phyloP scores from a whole-genome alignment of 164 flowering plant genomes.

The Liriodendron chinense region DNA sequence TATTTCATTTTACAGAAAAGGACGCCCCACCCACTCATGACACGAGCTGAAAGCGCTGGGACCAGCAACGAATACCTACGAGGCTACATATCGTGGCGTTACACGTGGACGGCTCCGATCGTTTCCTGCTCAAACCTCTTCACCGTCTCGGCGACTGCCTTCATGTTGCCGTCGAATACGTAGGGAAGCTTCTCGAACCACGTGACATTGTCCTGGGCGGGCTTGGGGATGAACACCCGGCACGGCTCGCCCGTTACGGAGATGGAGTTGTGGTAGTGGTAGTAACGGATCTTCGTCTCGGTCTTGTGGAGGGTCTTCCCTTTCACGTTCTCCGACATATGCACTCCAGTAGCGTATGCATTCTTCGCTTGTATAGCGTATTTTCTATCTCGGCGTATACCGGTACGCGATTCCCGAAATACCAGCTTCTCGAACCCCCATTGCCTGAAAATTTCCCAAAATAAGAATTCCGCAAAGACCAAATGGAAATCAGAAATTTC shows the following conservation, averaged over 20 bases:
- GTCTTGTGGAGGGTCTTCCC: constrained; percentile 48
- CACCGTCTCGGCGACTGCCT: constrained; percentile 39
- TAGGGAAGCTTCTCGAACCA: constrained; percentile 52
- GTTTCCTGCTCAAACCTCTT: constrained; percentile 48
- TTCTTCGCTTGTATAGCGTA: constrained; percentile 53
- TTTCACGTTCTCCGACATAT: constrained; percentile 47
- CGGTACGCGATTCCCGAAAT: constrained; percentile 40
- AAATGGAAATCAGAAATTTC: background rate
- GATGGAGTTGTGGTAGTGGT: constrained; percentile 67
- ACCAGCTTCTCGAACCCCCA: constrained; percentile 64
- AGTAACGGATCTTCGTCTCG: constrained; percentile 50
- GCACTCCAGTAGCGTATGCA: constrained; percentile 48
- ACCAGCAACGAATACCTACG: background rate
- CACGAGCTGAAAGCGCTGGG: background rate
- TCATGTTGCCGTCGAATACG: constrained; percentile 60
- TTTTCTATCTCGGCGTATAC: constrained; percentile 41
- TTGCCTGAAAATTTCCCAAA: constrained; percentile 26
- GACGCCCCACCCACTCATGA: background rate
- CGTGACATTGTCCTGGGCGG: constrained; percentile 33
- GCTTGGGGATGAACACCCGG: constrained; percentile 36
- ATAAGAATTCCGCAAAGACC: background rate
- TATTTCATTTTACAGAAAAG: background rate
- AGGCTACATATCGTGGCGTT: background rate
- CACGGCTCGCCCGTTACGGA: constrained; percentile 53
- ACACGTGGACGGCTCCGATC: constrained; percentile 21